Evolutionary conservation across 306 rosid species (phyloP).

Genomic region (Canavalia ensiformis): DNA sequence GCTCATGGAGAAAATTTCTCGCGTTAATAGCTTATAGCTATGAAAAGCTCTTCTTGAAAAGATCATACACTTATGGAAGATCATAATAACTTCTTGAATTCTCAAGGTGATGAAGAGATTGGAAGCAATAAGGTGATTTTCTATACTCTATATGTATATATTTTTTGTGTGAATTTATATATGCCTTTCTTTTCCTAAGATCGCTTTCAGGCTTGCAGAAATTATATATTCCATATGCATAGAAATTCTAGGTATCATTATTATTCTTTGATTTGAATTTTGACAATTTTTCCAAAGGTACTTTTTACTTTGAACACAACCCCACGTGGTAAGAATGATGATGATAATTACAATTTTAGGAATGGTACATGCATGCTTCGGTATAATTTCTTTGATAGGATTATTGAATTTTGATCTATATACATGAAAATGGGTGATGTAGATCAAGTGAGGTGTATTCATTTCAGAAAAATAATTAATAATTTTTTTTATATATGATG

Average conservation of each 20-base stretch:
- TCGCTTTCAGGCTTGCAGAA: not conserved
- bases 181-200: not conserved
- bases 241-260: not conserved
- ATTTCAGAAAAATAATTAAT: too few relatives aligned
- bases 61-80: conserved; percentile 36
- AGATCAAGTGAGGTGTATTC: too few relatives aligned
- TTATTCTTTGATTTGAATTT: not conserved
- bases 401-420: not conserved
- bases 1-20: conserved; percentile 35
- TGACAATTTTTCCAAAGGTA: not conserved
- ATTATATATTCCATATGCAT: not conserved
- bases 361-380: not conserved
- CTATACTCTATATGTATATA: not conserved
- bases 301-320: not conserved
- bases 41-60: conserved; percentile 36
- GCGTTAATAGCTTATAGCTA: conserved; percentile 20
- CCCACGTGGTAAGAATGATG: not conserved
- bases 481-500: too few relatives aligned
- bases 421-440: too few relatives aligned
- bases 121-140: conserved; percentile 49
- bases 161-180: not conserved
- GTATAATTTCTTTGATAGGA: not conserved
- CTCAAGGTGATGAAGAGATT: conserved; percentile 38
- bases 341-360: not conserved
- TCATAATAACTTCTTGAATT: conserved; percentile 37